Evolutionary conservation across 2,329 filamentous ascomycete genomes (phyloP).

Genomic region (Colletotrichum nymphaeae): DNA sequence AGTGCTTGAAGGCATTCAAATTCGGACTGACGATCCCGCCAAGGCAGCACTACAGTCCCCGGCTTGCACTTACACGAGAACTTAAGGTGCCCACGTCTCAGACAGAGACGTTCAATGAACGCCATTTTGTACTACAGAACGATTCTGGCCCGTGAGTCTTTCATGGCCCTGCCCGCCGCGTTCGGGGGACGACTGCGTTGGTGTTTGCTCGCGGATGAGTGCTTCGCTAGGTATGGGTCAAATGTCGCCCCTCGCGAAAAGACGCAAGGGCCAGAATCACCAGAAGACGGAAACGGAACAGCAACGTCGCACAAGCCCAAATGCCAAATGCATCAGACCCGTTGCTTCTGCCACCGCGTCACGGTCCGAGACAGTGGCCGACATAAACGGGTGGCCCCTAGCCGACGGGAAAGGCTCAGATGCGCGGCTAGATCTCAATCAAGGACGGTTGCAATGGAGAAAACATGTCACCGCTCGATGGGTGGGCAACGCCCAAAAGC

Average conservation of each 20-base stretch:
- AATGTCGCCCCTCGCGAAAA: not conserved
- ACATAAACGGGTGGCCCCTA: not conserved
- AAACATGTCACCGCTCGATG: not conserved
- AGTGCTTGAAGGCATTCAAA: not conserved
- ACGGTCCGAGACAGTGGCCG: conserved; percentile 14
- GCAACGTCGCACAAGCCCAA: not conserved
- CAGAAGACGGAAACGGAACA: conserved; percentile 23
- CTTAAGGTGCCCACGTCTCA: not conserved
- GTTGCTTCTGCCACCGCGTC: conserved; percentile 13
- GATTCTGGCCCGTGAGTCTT: not conserved
- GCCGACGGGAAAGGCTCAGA: not conserved
- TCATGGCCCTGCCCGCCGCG: conserved; percentile 4
- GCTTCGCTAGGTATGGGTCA: not conserved
- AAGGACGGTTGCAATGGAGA: conserved; percentile 7
- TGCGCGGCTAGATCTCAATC: not conserved
- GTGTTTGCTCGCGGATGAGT: conserved; percentile 17
- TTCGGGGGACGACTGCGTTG: not conserved
- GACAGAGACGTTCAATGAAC: not conserved
- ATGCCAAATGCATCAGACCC: conserved; percentile 16
- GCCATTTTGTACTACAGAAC: not conserved
- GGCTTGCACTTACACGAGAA: not conserved
- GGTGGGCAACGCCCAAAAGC: not conserved
- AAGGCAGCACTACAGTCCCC: not conserved
- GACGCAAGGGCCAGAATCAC: not conserved
- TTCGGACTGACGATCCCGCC: not conserved